Evolutionary conservation across 495 filamentous ascomycete genomes (phyloP), one percentile per base, ranked within the genome.

Genomic region (Daldinia loculata): DNA sequence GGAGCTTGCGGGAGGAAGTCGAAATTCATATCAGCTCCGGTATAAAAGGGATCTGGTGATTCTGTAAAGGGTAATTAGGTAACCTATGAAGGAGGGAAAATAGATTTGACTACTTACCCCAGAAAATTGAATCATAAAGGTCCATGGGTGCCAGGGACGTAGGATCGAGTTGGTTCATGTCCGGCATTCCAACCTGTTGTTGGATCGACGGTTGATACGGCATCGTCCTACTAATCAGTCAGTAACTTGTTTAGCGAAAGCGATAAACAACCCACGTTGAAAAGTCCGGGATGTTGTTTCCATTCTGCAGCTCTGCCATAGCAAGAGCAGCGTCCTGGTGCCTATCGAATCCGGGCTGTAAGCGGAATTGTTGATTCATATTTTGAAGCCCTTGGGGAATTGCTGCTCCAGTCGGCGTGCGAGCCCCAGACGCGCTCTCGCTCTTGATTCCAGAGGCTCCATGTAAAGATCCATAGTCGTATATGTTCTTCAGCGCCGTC

Each of bases 111-210:
- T 24, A 76, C 84, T 75, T 70, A 88, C 85, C 85, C 83, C 85
- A 87, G 59, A 87, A 88, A 45, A 88, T 88, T 3, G 83, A 85
- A 68, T 88, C 85, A 67, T 86, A 88, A 17, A 88, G 76, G 26
- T 88, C 85, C 84, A 88, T 84, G 4, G 85, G 85, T 7, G 85
- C 84, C 79, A 87, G 84, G 22, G 77, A 73, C 6, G 78, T 70
- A 9, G 82, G 82, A 58, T 84, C 83, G 22, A 84, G 80, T 14
- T 76, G 74, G 26, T 72, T 56, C 30, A 84, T 52, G n/a, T 82
- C 82, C 1, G 79, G 60, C 36, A 83, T 56, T 12, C 63, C 69
- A 45, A 71, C 56, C 6, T 67, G 22, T 24, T 70, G 76, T 53
- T 83, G 77, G 39, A 83, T 69, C 2, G 78, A 55, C 3, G 73